Base-by-base conservation (phyloP, 2,329 filamentous ascomycete genomes). In the Aspergillus pseudoviridinutans region DNA sequence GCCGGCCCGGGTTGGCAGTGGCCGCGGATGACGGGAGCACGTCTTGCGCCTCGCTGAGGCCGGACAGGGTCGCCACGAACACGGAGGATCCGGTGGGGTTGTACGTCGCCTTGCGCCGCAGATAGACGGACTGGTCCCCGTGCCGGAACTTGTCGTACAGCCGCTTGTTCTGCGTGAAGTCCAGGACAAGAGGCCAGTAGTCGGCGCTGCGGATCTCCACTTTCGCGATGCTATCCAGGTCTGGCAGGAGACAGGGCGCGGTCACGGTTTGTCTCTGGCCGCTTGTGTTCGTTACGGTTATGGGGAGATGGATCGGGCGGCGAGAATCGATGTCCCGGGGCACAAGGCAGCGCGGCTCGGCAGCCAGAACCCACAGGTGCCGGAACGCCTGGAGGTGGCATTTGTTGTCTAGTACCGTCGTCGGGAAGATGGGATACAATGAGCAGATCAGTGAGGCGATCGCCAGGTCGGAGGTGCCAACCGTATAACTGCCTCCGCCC, bases 371-470 rank as follows among this genome's bases (percentile, higher is more conserved):
- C 94, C 94, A 99, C 69, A 99, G 90, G 74, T 99, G 93, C 4
- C 95, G 87, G 78, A 99, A 94, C 3, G 95, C 94, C 77, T 99
- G 94, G 5, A 99, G 82, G 68, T 99, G 94, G 10, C 91, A 92
- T 63, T 90, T 89, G 70, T 97, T 97, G 76, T 99, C 94, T 67
- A 96, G 89, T 1, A 97, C 90, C 29, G 86, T 88, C 9, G 85
- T 88, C 0, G 94, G 94, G 71, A 96, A 97, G 22, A 97, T 82
- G 0, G 94, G 94, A 69, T 99, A 99, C 73, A 99, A 96, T 1
- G 94, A 89, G 47, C 94, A 88, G 7, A 99, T 84, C 6, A 99
- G 80, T 12, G 91, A 86, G 1, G 91, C 93, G 51, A 96, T 87
- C 9, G 93, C 92, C 54, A 95, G 80, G 69, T 97, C 88, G 41